Evolutionary conservation across 2,329 filamentous ascomycete genomes (phyloP).

Genomic region (Tympanopsis confertula): DNA sequence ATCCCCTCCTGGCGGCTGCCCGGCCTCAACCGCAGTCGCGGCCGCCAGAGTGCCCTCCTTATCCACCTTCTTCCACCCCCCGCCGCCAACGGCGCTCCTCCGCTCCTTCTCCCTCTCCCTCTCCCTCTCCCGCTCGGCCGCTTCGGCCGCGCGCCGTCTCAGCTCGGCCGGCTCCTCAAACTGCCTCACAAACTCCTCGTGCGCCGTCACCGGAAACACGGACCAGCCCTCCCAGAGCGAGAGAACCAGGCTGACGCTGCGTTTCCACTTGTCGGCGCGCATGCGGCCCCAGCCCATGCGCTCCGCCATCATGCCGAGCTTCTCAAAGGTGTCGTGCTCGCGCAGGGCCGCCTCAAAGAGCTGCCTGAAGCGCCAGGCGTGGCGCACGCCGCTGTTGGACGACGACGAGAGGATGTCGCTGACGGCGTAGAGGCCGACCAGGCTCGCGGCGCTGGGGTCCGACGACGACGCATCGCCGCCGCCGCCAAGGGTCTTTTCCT

Average conservation of each 20-base stretch:
- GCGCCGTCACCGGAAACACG: constrained; percentile 62
- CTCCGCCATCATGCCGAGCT: constrained; percentile 62
- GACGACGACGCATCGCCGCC: constrained; percentile 30
- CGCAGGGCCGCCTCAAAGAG: constrained; percentile 66
- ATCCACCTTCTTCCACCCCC: constrained; percentile 14
- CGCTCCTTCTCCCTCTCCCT: constrained; percentile 19
- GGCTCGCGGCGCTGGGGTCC: constrained; percentile 61
- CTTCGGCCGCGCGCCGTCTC: constrained; percentile 19
- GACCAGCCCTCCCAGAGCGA: constrained; percentile 63
- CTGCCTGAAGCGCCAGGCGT: constrained; percentile 77
- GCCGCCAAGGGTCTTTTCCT: constrained; percentile 19
- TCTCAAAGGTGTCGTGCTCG: constrained; percentile 59
- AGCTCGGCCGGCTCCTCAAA: constrained; percentile 59
- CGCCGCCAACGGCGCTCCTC: constrained; percentile 16
- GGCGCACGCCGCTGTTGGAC: constrained; percentile 65
- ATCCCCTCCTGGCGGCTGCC: constrained; percentile 22
- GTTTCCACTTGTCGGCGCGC: constrained; percentile 74
- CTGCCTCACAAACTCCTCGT: constrained; percentile 56
- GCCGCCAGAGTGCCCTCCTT: constrained; percentile 37
- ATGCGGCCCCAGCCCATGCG: constrained; percentile 69
- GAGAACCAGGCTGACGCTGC: constrained; percentile 59
- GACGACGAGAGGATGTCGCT: constrained; percentile 70
- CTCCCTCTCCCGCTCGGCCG: constrained; percentile 14
- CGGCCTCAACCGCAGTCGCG: constrained; percentile 29
- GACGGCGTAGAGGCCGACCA: constrained; percentile 70